phyloP scores from a whole-genome alignment of 2,329 filamentous ascomycete species.

The Setomelanomma holmii region DNA sequence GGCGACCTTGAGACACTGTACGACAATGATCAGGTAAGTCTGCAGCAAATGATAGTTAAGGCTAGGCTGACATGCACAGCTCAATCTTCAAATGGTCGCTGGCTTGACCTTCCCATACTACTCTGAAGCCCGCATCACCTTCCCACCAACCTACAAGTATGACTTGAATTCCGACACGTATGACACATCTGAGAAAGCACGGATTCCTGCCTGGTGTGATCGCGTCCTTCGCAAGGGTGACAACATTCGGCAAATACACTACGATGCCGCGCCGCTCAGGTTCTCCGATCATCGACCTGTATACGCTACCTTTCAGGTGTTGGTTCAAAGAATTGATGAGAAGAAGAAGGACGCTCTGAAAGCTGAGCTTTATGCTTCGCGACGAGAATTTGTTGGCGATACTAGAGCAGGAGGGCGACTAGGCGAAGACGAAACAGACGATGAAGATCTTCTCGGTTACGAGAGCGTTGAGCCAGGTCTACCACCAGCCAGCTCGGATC shows the following conservation, averaged over 20 bases:
- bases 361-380: conserved; percentile 73
- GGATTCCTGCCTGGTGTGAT: conserved; percentile 97
- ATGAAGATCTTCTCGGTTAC: conserved; percentile 83
- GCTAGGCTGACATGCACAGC: conserved; percentile 55
- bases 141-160: conserved; percentile 95
- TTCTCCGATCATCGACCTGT: conserved; percentile 98
- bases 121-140: conserved; percentile 85
- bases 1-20: conserved; percentile 80
- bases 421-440: conserved; percentile 65
- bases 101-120: conserved; percentile 91
- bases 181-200: conserved; percentile 92
- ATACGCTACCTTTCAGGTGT: conserved; percentile 86
- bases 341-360: conserved; percentile 73
- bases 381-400: conserved; percentile 71
- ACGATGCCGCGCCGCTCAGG: conserved; percentile 79
- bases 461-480: conserved; percentile 82
- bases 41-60: background rate
- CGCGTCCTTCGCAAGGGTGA: conserved; percentile 86
- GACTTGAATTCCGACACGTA: conserved; percentile 88
- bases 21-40: conserved; percentile 81
- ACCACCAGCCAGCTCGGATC: conserved; percentile 68
- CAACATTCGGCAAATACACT: conserved; percentile 82
- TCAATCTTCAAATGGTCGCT: conserved; percentile 96
- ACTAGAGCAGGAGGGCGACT: conserved; percentile 63
- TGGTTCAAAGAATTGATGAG: conserved; percentile 82